Conservation (phyloP, 2,329 filamentous ascomycete genomes). For the Apiospora pterosperma region DNA sequence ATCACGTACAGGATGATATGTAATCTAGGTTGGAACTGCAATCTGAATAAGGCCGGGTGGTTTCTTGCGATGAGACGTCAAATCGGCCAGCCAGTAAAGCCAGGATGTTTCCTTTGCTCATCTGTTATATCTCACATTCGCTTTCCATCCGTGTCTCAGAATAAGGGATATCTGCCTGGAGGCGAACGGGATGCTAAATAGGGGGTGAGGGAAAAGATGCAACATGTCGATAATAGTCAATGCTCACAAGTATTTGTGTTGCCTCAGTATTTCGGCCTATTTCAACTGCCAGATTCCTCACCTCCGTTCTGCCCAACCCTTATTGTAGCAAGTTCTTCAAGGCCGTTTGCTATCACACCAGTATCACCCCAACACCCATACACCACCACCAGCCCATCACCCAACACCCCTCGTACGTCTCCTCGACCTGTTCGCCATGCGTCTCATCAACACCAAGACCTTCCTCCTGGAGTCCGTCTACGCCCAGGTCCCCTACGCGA, state of each 20-base stretch:
- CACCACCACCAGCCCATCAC: background rate
- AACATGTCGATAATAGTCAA: background rate
- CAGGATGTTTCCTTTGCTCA: background rate
- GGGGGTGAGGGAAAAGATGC: too few species aligned
- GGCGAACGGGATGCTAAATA: background rate
- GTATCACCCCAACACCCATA: background rate
- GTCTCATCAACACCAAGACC: constrained; percentile 32
- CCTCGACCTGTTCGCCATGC: constrained; percentile 22
- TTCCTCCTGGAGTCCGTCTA: constrained; percentile 29
- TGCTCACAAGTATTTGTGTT: background rate
- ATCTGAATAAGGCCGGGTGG: too few species aligned
- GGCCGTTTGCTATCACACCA: too few species aligned
- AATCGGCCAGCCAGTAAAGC: too few species aligned
- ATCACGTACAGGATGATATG: too few species aligned
- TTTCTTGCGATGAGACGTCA: background rate
- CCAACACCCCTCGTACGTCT: background rate
- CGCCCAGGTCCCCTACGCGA: constrained; percentile 30
- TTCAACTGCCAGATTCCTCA: background rate
- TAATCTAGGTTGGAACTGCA: too few species aligned
- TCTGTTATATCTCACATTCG: background rate
- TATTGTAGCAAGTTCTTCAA: background rate
- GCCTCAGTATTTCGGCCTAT: background rate
- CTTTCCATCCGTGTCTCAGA: background rate
- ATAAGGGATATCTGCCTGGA: background rate
- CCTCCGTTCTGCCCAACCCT: too few species aligned